phyloP scores from a whole-genome alignment of 208 protist genomes.

The Leishmania turanica region DNA sequence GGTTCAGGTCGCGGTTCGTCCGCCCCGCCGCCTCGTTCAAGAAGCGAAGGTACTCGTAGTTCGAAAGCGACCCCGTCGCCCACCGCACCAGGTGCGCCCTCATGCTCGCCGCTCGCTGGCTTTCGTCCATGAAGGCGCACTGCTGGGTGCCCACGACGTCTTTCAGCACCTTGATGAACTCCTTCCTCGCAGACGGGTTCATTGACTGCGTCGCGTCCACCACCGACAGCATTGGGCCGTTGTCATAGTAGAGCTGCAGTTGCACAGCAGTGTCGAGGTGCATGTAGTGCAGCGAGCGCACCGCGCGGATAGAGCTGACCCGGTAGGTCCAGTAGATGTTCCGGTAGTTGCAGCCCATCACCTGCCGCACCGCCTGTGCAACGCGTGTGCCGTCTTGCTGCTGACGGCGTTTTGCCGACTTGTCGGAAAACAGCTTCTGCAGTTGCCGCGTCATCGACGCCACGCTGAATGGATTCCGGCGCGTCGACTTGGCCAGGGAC shows the following conservation, averaged over 20 bases:
- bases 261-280: constrained; percentile 85
- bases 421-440: constrained; percentile 67
- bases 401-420: constrained; percentile 40
- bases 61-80: constrained; percentile 92
- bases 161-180: constrained; percentile 68
- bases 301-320: constrained; percentile 48
- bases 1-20: constrained; percentile 91
- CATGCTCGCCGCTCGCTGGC: constrained; percentile 47
- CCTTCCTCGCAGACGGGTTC: constrained; percentile 76
- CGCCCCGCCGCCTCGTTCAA: constrained; percentile 92
- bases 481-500: constrained; percentile 15
- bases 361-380: constrained; percentile 81
- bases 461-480: constrained; percentile 31
- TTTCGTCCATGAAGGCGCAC: constrained; percentile 69
- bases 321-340: constrained; percentile 81
- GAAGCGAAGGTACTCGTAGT: constrained; percentile 94
- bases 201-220: constrained; percentile 87
- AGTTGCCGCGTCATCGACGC: constrained; percentile 72
- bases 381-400: constrained; percentile 78
- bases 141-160: constrained; percentile 53
- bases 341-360: constrained; percentile 62
- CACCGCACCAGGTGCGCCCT: constrained; percentile 85
- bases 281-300: constrained; percentile 83
- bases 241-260: constrained; percentile 68
- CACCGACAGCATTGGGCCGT: constrained; percentile 78